A percentile compares a stretch with the other conserved stretches of the same genome.
These are phyloP conservation scores for Chaetomiaceae sp. DNA, from an alignment of 2,329 filamentous ascomycete genomes.

Conservation along the genomic window DNA sequence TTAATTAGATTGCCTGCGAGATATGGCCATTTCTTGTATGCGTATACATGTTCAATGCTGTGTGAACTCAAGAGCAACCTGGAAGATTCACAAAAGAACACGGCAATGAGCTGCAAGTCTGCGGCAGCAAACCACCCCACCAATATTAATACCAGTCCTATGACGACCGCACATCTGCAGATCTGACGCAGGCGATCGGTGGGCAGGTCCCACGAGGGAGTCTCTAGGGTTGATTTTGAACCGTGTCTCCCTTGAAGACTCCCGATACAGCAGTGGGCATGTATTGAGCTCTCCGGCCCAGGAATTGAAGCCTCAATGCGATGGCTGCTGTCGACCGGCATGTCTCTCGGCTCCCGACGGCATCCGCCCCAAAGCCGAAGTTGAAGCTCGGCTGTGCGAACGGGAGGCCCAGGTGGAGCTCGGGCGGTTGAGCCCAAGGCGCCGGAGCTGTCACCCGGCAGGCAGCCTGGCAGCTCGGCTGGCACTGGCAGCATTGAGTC, in stretches of 20 bases:
- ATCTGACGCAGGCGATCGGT: not conserved
- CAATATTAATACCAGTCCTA: not conserved
- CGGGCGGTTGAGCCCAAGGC: no score
- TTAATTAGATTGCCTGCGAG: no score
- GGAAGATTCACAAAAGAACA: no score
- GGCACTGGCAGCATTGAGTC: not conserved
- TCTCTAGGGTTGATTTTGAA: not conserved
- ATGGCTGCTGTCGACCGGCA: not conserved
- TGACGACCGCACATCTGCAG: not conserved
- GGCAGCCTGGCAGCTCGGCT: not conserved
- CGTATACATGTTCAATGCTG: no score
- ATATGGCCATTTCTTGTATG: no score
- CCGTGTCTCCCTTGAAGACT: no score
- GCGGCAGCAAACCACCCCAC: not conserved
- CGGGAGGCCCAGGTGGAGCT: no score
- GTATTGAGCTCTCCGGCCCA: no score
- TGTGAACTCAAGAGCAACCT: no score
- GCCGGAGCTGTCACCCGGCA: slow-evolving; percentile 1
- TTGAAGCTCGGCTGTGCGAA: not conserved
- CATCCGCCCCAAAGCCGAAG: slow-evolving; percentile 1
- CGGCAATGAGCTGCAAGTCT: not conserved
- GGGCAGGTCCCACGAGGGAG: not conserved
- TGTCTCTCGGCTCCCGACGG: slow-evolving; percentile 10
- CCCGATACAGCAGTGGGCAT: no score
- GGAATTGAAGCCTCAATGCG: no score